Evolutionary conservation across 495 filamentous ascomycete genomes (phyloP).

Genomic region (Talaromyces wortmannii): DNA sequence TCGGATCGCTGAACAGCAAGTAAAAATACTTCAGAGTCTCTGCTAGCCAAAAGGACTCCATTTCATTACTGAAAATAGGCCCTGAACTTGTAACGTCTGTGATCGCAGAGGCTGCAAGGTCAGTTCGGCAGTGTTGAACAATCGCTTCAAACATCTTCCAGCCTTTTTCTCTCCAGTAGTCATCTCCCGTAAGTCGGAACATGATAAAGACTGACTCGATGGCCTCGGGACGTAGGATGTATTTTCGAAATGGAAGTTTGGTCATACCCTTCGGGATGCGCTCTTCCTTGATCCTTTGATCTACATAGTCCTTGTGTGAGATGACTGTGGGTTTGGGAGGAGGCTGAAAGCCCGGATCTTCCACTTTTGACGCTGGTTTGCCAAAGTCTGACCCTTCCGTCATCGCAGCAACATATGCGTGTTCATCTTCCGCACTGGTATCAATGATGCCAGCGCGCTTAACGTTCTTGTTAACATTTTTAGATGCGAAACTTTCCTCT

Average conservation of each 20-base stretch:
- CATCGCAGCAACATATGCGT: constrained; percentile 1
- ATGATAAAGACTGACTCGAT: constrained; percentile 96
- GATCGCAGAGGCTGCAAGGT: constrained; percentile 66
- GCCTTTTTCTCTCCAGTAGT: constrained; percentile 73
- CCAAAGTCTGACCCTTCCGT: not conserved
- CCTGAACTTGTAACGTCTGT: constrained; percentile 57
- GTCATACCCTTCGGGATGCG: constrained; percentile 61
- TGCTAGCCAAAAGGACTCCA: constrained; percentile 62
- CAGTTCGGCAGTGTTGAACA: constrained; percentile 55
- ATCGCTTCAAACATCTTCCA: constrained; percentile 88
- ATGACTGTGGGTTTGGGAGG: constrained; percentile 27
- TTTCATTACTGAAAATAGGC: constrained; percentile 31
- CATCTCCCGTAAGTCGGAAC: constrained; percentile 83
- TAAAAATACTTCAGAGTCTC: constrained; percentile 84
- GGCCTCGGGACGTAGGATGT: constrained; percentile 86
- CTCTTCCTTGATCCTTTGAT: constrained; percentile 50
- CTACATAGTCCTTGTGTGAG: constrained; percentile 59
- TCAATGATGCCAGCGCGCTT: not conserved
- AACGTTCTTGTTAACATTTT: not conserved
- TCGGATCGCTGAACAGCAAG: constrained; percentile 63
- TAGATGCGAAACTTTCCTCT: not conserved
- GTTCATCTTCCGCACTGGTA: constrained; percentile 1
- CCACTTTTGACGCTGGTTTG: too few relatives aligned
- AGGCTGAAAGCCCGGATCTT: not conserved
- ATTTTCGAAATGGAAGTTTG: constrained; percentile 50